Evolutionary conservation across 2,329 filamentous ascomycete species (phyloP).

Genomic region (Aspergillus transmontanensis): DNA sequence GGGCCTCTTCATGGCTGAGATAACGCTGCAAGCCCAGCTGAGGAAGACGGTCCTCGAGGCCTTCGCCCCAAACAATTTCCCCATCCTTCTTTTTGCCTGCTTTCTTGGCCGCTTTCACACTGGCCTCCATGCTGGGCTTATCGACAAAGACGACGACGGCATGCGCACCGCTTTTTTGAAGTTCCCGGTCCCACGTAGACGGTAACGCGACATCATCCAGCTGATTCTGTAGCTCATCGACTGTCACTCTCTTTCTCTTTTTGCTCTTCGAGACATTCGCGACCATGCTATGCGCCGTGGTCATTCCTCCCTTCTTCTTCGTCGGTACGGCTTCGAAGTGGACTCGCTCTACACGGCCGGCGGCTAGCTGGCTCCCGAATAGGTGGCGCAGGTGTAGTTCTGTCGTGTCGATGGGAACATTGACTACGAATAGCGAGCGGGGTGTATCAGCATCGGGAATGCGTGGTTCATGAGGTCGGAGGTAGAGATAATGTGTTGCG

Average conservation of each 20-base stretch:
- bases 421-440: slow-evolving; percentile 86
- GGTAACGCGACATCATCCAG: slow-evolving; percentile 67
- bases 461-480: slow-evolving; percentile 81
- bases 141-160: slow-evolving; percentile 86
- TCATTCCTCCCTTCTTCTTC: slow-evolving; percentile 35
- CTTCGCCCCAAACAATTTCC: slow-evolving; percentile 69
- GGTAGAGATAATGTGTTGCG: slow-evolving; percentile 80
- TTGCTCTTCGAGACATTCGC: slow-evolving; percentile 38
- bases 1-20: slow-evolving; percentile 69
- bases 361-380: slow-evolving; percentile 73
- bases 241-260: slow-evolving; percentile 58
- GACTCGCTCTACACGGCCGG: slow-evolving; percentile 76
- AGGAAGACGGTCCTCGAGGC: slow-evolving; percentile 59
- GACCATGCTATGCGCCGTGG: slow-evolving; percentile 18
- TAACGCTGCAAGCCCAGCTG: slow-evolving; percentile 56
- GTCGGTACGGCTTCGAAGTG: slow-evolving; percentile 64
- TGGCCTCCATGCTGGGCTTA: slow-evolving; percentile 72
- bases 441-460: slow-evolving; percentile 71
- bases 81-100: slow-evolving; percentile 52
- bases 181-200: slow-evolving; percentile 68
- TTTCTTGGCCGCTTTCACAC: slow-evolving; percentile 73
- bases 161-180: slow-evolving; percentile 74
- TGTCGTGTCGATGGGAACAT: slow-evolving; percentile 82
- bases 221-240: slow-evolving; percentile 55
- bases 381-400: slow-evolving; percentile 74